These are phyloP conservation scores for Russula sp. DNA, from an alignment of 768 basidiomycete genomes.

Conservation along the genomic window DNA sequence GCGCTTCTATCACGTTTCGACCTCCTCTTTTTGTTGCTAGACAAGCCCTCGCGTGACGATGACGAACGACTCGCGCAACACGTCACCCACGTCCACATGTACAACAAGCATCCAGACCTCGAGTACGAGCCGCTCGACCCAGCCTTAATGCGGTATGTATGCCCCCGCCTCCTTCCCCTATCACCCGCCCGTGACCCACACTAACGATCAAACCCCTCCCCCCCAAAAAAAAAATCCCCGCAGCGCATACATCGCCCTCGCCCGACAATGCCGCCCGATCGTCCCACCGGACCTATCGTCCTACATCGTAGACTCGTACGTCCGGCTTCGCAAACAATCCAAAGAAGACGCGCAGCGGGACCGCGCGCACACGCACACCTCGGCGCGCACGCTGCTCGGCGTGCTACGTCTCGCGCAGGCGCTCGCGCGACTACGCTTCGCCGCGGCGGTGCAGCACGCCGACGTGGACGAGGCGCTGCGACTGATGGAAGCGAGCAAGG, in stretches of 20 bases:
- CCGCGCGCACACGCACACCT: slow-evolving; percentile 90
- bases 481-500: slow-evolving; percentile 95
- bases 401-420: slow-evolving; percentile 93
- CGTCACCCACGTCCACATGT: slow-evolving; percentile 98
- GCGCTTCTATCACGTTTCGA: slow-evolving; percentile 96
- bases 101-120: slow-evolving; percentile 80
- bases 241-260: slow-evolving; percentile 92
- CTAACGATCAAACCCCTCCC: slow-evolving; percentile 6
- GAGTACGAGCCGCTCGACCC: slow-evolving; percentile 83
- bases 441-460: slow-evolving; percentile 66
- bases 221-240: too few relatives aligned
- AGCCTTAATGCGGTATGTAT: slow-evolving; percentile 70
- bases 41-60: slow-evolving; percentile 90
- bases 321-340: slow-evolving; percentile 86
- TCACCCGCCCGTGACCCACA: not conserved
- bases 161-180: not conserved
- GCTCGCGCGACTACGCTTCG: slow-evolving; percentile 84
- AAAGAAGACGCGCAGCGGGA: slow-evolving; percentile 86
- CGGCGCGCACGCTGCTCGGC: slow-evolving; percentile 90
- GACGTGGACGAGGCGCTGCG: slow-evolving; percentile 97
- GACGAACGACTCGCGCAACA: slow-evolving; percentile 96
- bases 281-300: slow-evolving; percentile 84
- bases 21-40: slow-evolving; percentile 90
- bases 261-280: slow-evolving; percentile 81
- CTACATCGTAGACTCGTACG: slow-evolving; percentile 94